Evolutionary conservation across 2,329 filamentous ascomycete species (phyloP), one percentile per base, ranked within the genome.

Genomic region (Cryphonectria carpinicola): DNA sequence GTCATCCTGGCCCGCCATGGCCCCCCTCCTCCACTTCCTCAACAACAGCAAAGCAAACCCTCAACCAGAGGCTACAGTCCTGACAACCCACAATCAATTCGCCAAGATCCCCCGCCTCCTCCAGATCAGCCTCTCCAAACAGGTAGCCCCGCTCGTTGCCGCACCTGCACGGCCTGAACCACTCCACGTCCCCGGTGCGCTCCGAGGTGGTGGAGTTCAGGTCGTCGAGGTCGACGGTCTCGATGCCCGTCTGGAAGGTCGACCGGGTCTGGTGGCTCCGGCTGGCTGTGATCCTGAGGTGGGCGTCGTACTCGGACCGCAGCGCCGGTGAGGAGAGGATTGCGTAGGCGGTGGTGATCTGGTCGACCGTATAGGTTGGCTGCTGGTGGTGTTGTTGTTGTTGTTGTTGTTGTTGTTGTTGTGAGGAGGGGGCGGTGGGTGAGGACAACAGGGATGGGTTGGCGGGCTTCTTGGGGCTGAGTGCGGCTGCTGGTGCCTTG

Each of bases 31-130:
- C 77, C 0, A 75, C 78, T 11, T 82, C 79, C 17, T 82, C 85
- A 39, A 88, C 79, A 19, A 89, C 83, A 11, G 86, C 88, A 81
- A 91, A 92, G 66, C 89, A 84, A 52, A 92, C 88, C 69, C 86
- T 85, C 66, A 92, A 78, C 89, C 89, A 92, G 62, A 92, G 81
- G 76, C 89, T 92, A 74, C 90, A 92, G 75, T 91, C 89, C 69
- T 84, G 82, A 76, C 90, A 92, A 14, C 88, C 89, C 56, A 92
- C 89, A 78, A 90, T 83, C 63, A 92, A 78, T 76, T 90, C 88
- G 11, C 89, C 86, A 73, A 87, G 82, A 66, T 88, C 86, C 62
- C 83, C 84, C 54, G 84, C 86, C 76, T 86, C 87, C 73, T 89
- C 86, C 65, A 92, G 80, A 76, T 92, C 88, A 11, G 78, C 79